Base-by-base conservation (phyloP, 345 rosid species). In the Punica granatum region DNA sequence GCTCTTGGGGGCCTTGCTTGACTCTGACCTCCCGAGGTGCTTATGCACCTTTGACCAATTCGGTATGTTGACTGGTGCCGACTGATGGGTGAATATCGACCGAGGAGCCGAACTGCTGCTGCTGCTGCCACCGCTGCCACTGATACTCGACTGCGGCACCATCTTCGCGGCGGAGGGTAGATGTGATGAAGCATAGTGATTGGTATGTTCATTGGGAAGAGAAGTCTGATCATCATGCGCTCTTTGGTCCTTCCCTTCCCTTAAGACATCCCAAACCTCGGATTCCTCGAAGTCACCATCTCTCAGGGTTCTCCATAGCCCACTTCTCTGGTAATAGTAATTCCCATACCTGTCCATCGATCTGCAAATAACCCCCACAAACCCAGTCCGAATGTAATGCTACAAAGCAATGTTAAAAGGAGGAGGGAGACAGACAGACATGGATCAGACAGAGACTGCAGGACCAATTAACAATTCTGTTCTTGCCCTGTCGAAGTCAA, bases 41-140 rank as follows among this genome's bases (percentile, higher is more conserved):
- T 61, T 30, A 31, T 51, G 54, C 68, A 86, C 23, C 16, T 77
- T 82, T 26, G 96, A 85, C 97, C 97, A 90, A 35, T 77, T 80
- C 63, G 96, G 87, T 65, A 90, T 77, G 71, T 84, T 84, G 61
- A 90, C 79, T 16, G 93, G 97, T 14, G 90, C 88, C 39, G 97
- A 86, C 68, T 80, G 83, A 71, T 77, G 87, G 76, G 69, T 37
- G 11, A 71, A 37, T 73, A 72, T 68, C 68, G 54, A 36, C 48
- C 74, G 79, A 53, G 70, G 76, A 7, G 69, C 36, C 1, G 76
- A 67, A 23, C 66, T 30, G 23, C 62, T 43, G 59, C 65, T 60
- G 44, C 75, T 67, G 58, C 67, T 63, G 64, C 60, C 49, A 28
- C 63, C 25, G 39, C 66, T 7, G 15, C 77, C 18, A n/a, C 68